These are phyloP conservation scores for Diplodia sapinea DNA, from an alignment of 2,329 filamentous ascomycete genomes.

Conservation along the genomic window DNA sequence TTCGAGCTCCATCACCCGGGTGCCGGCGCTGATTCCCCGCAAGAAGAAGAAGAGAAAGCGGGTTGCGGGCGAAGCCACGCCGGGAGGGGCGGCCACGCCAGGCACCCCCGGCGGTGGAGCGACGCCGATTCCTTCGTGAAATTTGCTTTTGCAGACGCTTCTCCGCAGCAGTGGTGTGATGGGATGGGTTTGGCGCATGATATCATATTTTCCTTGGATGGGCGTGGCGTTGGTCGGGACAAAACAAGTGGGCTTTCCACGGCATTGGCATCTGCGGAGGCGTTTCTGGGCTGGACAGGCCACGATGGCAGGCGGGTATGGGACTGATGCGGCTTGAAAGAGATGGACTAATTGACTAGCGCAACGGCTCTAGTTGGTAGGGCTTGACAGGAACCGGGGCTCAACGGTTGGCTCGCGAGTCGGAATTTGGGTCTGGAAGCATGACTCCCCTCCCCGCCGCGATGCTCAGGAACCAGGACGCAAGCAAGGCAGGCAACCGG, in stretches of 20 bases:
- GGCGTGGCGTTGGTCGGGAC: constrained; percentile 11
- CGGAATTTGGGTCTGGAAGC: neutral
- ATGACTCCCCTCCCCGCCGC: neutral
- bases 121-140: constrained; percentile 27
- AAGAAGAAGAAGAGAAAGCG: constrained; percentile 49
- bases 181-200: constrained; percentile 1
- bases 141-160: neutral
- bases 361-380: neutral
- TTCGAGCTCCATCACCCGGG: constrained; percentile 41
- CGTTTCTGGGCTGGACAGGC: neutral
- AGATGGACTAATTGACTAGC: neutral
- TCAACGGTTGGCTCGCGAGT: neutral
- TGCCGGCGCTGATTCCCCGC: constrained; percentile 45
- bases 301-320: neutral
- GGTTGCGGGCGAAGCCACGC: constrained; percentile 41
- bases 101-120: constrained; percentile 41
- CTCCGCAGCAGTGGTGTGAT: constrained; percentile 2
- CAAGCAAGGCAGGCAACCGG: neutral
- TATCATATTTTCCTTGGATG: neutral
- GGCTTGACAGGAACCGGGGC: neutral
- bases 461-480: constrained; percentile 12
- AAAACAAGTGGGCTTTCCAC: constrained; percentile 7
- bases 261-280: constrained; percentile 1
- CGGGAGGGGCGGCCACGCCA: constrained; percentile 7
- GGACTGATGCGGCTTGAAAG: constrained; percentile 1